Conservation (phyloP, 306 rosid species). For the Prunus campanulata region DNA sequence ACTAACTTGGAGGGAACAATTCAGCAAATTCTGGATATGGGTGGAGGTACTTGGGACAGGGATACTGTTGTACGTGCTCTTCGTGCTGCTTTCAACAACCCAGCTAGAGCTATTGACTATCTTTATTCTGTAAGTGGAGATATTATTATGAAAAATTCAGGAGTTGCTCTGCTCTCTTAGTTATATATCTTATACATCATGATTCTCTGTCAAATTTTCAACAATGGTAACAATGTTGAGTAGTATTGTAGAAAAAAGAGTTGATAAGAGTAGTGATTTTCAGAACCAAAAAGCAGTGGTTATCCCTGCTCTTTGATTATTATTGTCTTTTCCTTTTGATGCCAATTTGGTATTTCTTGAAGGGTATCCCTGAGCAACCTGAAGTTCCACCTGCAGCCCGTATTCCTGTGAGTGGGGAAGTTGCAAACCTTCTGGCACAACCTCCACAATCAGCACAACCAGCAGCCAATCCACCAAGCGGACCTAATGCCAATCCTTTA, state of each 20-base stretch:
- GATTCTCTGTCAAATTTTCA: neutral
- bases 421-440: conserved; percentile 45
- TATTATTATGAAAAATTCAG: neutral
- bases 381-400: conserved; percentile 59
- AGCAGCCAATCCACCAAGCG: conserved; percentile 54
- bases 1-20: conserved; percentile 70
- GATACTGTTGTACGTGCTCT: conserved; percentile 87
- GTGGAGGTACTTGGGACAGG: conserved; percentile 94
- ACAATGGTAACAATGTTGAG: neutral
- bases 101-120: conserved; percentile 93
- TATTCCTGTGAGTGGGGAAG: conserved; percentile 51
- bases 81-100: conserved; percentile 93
- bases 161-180: neutral
- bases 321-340: neutral
- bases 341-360: conserved; percentile 8
- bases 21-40: conserved; percentile 85
- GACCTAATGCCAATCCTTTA: conserved; percentile 92
- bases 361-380: conserved; percentile 97
- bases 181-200: neutral
- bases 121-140: conserved; percentile 72
- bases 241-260: neutral
- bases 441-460: conserved; percentile 69
- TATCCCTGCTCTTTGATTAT: neutral
- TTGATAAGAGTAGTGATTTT: neutral
- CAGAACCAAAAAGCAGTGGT: neutral